Evolutionary conservation across 495 filamentous ascomycete genomes (phyloP).

Genomic region (Astrocystis sublimbata): DNA sequence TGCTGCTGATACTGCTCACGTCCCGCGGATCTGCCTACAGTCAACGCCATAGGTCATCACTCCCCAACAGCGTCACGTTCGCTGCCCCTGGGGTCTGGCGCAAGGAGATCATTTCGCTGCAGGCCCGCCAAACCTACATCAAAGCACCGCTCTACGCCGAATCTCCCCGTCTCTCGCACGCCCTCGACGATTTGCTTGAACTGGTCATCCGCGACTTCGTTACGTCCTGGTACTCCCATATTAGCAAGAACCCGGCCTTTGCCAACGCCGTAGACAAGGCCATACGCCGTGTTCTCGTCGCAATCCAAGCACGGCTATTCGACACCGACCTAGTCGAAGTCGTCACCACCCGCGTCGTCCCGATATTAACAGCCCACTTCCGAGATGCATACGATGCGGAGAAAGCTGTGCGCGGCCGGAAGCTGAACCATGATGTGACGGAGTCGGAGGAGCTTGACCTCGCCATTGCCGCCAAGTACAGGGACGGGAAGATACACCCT

Average conservation of each 20-base stretch:
- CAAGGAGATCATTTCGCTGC: constrained; percentile 64
- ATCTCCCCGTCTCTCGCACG: constrained; percentile 76
- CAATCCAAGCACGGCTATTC: constrained; percentile 67
- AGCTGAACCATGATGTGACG: constrained; percentile 85
- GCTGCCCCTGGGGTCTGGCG: constrained; percentile 64
- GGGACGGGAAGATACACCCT: constrained; percentile 83
- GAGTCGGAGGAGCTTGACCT: constrained; percentile 95
- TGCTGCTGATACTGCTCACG: constrained; percentile 60
- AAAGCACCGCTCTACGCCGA: constrained; percentile 70
- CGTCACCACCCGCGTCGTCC: constrained; percentile 76
- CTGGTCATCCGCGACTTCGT: constrained; percentile 83
- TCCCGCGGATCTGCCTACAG: constrained; percentile 55
- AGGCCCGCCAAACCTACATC: constrained; percentile 49
- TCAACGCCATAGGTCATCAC: constrained; percentile 37
- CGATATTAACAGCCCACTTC: constrained; percentile 88
- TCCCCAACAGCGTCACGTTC: constrained; percentile 60
- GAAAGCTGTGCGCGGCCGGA: constrained; percentile 77
- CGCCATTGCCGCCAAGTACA: constrained; percentile 91
- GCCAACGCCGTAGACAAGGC: constrained; percentile 79
- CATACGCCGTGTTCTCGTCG: constrained; percentile 71
- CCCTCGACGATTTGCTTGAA: constrained; percentile 76
- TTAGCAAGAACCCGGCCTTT: constrained; percentile 79
- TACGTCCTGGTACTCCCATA: constrained; percentile 81
- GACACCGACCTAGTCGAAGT: constrained; percentile 78
- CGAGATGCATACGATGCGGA: constrained; percentile 91